Evolutionary conservation across 768 basidiomycete species (phyloP).

Genomic region (Podaxis rugospora): DNA sequence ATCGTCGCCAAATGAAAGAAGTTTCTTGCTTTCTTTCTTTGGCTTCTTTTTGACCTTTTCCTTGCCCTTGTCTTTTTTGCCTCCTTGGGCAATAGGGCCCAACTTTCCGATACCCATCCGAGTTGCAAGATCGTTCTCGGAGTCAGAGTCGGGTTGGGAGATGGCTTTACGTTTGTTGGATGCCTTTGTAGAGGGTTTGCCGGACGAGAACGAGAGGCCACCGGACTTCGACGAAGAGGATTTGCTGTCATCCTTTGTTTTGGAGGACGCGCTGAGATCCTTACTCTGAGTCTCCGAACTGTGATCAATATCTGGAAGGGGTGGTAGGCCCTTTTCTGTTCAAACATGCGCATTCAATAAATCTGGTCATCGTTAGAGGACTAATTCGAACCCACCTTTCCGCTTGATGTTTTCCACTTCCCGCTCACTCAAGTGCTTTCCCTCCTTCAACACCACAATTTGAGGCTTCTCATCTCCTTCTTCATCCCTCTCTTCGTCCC

Average conservation of each 20-base stretch:
- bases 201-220: conserved; percentile 43
- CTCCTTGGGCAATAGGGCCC: conserved; percentile 20
- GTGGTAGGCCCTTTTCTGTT: conserved; percentile 58
- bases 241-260: conserved; percentile 15
- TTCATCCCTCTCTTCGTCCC: conserved; percentile 47
- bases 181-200: conserved; percentile 26
- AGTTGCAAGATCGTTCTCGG: conserved; percentile 19
- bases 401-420: conserved; percentile 78
- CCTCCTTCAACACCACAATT: conserved; percentile 83
- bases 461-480: conserved; percentile 79
- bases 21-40: conserved; percentile 44
- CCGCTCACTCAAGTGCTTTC: conserved; percentile 77
- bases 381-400: conserved; percentile 44
- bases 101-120: conserved; percentile 13
- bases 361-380: not conserved
- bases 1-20: conserved; percentile 60
- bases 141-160: conserved; percentile 22
- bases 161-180: conserved; percentile 38
- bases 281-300: conserved; percentile 14
- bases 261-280: conserved; percentile 18
- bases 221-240: conserved; percentile 14
- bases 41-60: conserved; percentile 47
- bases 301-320: conserved; percentile 38
- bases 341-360: not conserved
- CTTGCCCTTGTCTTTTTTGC: conserved; percentile 28